Evolutionary conservation across 768 basidiomycete species (phyloP).

Genomic region (Tubosaeta brunneosetosa): DNA sequence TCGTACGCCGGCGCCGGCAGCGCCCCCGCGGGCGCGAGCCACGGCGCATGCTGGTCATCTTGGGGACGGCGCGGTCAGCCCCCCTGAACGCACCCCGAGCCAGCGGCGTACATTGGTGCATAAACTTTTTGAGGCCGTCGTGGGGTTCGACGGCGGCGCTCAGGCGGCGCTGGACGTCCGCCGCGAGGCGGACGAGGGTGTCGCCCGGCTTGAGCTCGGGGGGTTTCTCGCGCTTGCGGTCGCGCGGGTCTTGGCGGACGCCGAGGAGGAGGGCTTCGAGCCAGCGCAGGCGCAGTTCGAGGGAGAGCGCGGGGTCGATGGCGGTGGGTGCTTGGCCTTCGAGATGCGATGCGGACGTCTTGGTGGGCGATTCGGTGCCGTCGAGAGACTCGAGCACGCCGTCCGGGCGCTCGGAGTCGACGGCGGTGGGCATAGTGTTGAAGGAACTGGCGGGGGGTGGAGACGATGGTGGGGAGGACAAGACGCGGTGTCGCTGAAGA

Average conservation of each 20-base stretch:
- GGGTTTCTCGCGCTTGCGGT: slow-evolving; percentile 34
- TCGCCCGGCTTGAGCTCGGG: slow-evolving; percentile 47
- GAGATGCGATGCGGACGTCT: slow-evolving; percentile 6
- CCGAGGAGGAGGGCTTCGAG: slow-evolving; percentile 74
- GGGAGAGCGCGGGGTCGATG: slow-evolving; percentile 63
- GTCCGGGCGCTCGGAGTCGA: slow-evolving; percentile 11
- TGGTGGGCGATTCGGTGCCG: slow-evolving; percentile 17
- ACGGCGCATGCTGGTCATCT: slow-evolving; percentile 68
- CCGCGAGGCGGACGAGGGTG: slow-evolving; percentile 54
- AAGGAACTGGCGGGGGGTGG: slow-evolving; percentile 28
- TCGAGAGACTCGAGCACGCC: slow-evolving; percentile 21
- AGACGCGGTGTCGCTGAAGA: slow-evolving; percentile 57
- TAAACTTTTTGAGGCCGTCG: slow-evolving; percentile 70
- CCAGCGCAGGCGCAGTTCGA: slow-evolving; percentile 75
- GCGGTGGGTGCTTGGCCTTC: slow-evolving; percentile 10
- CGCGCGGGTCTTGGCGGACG: slow-evolving; percentile 44
- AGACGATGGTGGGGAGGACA: slow-evolving; percentile 52
- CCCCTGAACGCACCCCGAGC: too few relatives aligned
- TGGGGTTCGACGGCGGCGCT: slow-evolving; percentile 57
- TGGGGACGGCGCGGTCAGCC: neutral
- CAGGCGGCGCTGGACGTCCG: slow-evolving; percentile 55
- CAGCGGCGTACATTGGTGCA: slow-evolving; percentile 54
- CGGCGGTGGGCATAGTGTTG: slow-evolving; percentile 16
- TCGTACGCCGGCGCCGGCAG: slow-evolving; percentile 51
- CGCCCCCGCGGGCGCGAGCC: slow-evolving; percentile 66